Evolutionary conservation across 441 rosid genomes (phyloP).

Genomic region (Corymbia calophylla): DNA sequence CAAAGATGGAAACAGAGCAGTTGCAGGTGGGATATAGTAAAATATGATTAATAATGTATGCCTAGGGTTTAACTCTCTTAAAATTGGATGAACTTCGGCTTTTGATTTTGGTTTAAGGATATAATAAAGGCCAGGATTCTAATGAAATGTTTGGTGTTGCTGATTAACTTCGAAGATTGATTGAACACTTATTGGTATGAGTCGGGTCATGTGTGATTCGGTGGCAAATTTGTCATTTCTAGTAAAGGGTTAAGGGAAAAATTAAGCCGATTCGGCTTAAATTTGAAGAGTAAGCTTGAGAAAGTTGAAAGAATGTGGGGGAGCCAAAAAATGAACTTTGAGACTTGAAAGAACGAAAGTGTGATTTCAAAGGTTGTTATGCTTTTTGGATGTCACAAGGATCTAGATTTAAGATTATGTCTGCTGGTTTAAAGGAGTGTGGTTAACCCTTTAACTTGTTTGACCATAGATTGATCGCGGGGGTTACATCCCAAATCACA

Average conservation of each 20-base stretch:
- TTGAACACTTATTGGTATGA: background rate
- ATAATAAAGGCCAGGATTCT: background rate
- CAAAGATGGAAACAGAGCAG: background rate
- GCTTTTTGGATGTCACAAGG: background rate
- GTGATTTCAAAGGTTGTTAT: background rate
- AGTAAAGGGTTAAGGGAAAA: background rate
- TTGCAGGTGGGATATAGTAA: background rate
- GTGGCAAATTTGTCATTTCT: background rate
- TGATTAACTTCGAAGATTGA: background rate
- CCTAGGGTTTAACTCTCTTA: background rate
- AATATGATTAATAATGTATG: background rate
- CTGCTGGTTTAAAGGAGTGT: background rate
- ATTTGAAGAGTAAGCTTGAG: background rate
- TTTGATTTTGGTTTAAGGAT: background rate
- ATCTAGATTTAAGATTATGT: background rate
- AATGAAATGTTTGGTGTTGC: background rate
- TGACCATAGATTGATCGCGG: background rate
- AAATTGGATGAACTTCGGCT: background rate
- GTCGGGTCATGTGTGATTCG: background rate
- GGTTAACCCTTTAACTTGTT: background rate
- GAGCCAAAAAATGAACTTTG: background rate
- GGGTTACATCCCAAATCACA: background rate
- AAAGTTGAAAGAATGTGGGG: background rate
- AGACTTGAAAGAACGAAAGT: background rate
- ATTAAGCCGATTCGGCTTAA: background rate